Evolutionary conservation across 2,329 filamentous ascomycete species (phyloP).

Genomic region (Cladophialophora immunda): DNA sequence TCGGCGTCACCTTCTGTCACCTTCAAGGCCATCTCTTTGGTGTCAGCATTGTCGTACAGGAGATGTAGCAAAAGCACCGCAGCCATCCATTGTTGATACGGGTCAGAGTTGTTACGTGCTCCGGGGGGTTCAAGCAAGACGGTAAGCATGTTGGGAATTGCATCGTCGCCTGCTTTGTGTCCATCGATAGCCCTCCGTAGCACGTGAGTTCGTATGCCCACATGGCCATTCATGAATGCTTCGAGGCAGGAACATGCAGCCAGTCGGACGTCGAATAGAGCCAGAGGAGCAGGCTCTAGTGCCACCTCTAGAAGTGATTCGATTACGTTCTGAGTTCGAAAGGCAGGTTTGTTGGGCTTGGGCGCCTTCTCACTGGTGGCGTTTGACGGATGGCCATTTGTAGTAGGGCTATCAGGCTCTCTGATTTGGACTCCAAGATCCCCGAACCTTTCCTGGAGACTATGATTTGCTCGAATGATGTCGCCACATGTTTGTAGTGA

Average conservation of each 20-base stretch:
- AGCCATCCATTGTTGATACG: slow-evolving; percentile 90
- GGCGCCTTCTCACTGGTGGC: slow-evolving; percentile 24
- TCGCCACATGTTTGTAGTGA: slow-evolving; percentile 87
- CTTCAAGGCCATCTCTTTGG: slow-evolving; percentile 79
- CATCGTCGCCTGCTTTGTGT: slow-evolving; percentile 77
- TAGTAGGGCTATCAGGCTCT: slow-evolving; percentile 38
- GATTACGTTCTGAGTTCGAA: slow-evolving; percentile 73
- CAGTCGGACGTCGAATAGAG: slow-evolving; percentile 80
- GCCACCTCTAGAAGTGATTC: slow-evolving; percentile 88
- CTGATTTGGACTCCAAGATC: slow-evolving; percentile 74
- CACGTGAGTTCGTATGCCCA: slow-evolving; percentile 84
- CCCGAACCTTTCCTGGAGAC: slow-evolving; percentile 87
- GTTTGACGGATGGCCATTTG: slow-evolving; percentile 47
- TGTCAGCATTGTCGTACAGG: slow-evolving; percentile 78
- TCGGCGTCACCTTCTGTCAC: slow-evolving; percentile 89
- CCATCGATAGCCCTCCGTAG: slow-evolving; percentile 88
- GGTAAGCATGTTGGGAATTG: slow-evolving; percentile 87
- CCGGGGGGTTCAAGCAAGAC: slow-evolving; percentile 76
- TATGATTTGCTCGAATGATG: slow-evolving; percentile 81
- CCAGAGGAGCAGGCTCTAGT: slow-evolving; percentile 71
- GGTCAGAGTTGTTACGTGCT: slow-evolving; percentile 72
- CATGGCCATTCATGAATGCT: slow-evolving; percentile 86
- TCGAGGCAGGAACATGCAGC: slow-evolving; percentile 91
- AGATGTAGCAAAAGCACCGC: slow-evolving; percentile 86
- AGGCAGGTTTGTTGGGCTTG: slow-evolving; percentile 22